phyloP scores from a whole-genome alignment of 495 filamentous ascomycete genomes.

The Aspergillus biplanus region DNA sequence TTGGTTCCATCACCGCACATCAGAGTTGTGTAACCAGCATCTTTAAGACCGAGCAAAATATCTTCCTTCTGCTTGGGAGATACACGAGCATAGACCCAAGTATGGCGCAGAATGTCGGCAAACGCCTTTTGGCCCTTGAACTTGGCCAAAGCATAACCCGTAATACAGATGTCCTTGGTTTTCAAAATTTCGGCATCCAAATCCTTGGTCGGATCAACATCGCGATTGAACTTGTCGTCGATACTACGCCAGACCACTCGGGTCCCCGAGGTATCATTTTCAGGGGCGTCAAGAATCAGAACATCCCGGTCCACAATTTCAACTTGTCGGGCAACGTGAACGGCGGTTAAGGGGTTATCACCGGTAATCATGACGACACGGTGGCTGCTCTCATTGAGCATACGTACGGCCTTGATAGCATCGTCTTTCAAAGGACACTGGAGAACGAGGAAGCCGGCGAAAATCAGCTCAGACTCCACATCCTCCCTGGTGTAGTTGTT shows the following conservation, averaged over 20 bases:
- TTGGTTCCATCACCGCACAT: conserved; percentile 99
- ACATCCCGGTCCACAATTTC: conserved; percentile 98
- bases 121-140: conserved; percentile 80
- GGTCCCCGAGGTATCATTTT: conserved; percentile 81
- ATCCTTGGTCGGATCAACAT: conserved; percentile 82
- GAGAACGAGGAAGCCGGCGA: conserved; percentile 94
- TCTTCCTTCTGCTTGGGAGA: conserved; percentile 99
- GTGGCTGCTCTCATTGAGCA: conserved; percentile 99
- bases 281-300: conserved; percentile 91
- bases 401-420: conserved; percentile 87
- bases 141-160: conserved; percentile 89
- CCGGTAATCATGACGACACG: conserved; percentile 99
- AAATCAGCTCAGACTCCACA: conserved; percentile 81
- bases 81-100: conserved; percentile 98
- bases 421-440: conserved; percentile 97
- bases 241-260: conserved; percentile 92
- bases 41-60: conserved; percentile 93
- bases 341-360: conserved; percentile 95
- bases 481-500: conserved; percentile 92
- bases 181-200: conserved; percentile 82
- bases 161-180: conserved; percentile 92
- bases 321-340: conserved; percentile 92
- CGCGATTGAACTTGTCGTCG: conserved; percentile 84
- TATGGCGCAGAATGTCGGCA: conserved; percentile 75
- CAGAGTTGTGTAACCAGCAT: conserved; percentile 94